phyloP scores from a whole-genome alignment of 257 asterid species.

The Hygrophila difformis region DNA sequence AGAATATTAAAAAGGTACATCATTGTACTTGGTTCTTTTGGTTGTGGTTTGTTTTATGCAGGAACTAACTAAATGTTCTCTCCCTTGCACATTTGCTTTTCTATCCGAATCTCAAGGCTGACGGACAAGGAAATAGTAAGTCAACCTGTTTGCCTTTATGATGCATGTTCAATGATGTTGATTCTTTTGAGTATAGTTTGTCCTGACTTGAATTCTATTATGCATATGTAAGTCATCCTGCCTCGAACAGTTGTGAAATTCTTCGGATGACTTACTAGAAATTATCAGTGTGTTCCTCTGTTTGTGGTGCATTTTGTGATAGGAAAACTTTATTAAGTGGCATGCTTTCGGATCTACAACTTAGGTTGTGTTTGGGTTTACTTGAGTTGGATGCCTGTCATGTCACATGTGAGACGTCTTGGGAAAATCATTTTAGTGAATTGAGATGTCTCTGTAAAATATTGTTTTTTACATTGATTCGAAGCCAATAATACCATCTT shows the following conservation, averaged over 20 bases:
- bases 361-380: background rate
- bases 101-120: conserved; percentile 46
- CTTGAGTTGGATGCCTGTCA: background rate
- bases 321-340: conserved; percentile 2
- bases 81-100: conserved; percentile 12
- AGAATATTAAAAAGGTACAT: conserved; percentile 72
- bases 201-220: no score
- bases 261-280: no score
- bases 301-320: conserved; percentile 1
- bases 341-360: background rate
- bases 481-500: background rate
- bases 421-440: background rate
- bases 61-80: conserved; percentile 22
- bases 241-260: no score
- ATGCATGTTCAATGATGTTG: no score
- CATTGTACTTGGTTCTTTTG: conserved; percentile 2
- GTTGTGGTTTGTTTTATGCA: background rate
- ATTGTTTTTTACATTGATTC: background rate
- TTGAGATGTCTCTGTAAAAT: background rate
- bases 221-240: no score
- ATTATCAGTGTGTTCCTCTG: conserved; percentile 2
- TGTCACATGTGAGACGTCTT: background rate
- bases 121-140: conserved; percentile 84
- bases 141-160: conserved; percentile 12
- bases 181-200: no score